Conservation (phyloP, 2,329 filamentous ascomycete species). For the Fusarium metavorans region DNA sequence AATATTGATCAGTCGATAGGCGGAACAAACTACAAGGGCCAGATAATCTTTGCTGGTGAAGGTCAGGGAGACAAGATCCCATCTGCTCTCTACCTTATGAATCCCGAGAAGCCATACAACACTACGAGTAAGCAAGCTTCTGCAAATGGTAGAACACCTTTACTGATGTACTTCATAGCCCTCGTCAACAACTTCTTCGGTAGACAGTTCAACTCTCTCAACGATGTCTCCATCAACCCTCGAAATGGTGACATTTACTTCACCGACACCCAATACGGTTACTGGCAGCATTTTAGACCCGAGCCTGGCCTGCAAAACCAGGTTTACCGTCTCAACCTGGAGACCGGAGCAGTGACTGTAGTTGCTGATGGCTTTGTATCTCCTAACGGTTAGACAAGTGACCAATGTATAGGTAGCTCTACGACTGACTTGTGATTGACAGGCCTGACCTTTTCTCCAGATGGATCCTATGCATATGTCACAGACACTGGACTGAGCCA, state of each 20-base stretch:
- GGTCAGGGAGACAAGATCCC: slow-evolving; percentile 57
- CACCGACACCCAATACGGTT: slow-evolving; percentile 72
- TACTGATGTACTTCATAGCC: slow-evolving; percentile 39
- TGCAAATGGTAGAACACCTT: no score
- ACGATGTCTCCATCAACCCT: slow-evolving; percentile 67
- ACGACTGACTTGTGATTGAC: not conserved
- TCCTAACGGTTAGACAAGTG: slow-evolving; percentile 59
- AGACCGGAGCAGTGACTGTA: slow-evolving; percentile 62
- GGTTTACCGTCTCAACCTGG: slow-evolving; percentile 67
- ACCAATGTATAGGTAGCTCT: fast-evolving
- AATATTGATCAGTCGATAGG: slow-evolving; percentile 46
- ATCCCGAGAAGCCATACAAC: slow-evolving; percentile 59
- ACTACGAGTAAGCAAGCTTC: slow-evolving; percentile 54
- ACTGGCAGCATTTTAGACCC: slow-evolving; percentile 68
- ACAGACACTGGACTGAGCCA: slow-evolving; percentile 64
- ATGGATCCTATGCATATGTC: slow-evolving; percentile 64
- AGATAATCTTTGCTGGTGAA: slow-evolving; percentile 63
- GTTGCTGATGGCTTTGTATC: slow-evolving; percentile 69
- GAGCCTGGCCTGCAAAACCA: slow-evolving; percentile 66
- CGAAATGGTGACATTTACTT: slow-evolving; percentile 72
- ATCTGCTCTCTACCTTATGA: slow-evolving; percentile 43
- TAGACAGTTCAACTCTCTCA: slow-evolving; percentile 70
- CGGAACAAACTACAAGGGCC: slow-evolving; percentile 62
- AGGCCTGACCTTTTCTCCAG: slow-evolving; percentile 68
- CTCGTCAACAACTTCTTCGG: slow-evolving; percentile 71